These are phyloP conservation scores for Coemansia sp. DNA, from an alignment of 192 early-diverging fungal genomes.

Conservation along the genomic window DNA sequence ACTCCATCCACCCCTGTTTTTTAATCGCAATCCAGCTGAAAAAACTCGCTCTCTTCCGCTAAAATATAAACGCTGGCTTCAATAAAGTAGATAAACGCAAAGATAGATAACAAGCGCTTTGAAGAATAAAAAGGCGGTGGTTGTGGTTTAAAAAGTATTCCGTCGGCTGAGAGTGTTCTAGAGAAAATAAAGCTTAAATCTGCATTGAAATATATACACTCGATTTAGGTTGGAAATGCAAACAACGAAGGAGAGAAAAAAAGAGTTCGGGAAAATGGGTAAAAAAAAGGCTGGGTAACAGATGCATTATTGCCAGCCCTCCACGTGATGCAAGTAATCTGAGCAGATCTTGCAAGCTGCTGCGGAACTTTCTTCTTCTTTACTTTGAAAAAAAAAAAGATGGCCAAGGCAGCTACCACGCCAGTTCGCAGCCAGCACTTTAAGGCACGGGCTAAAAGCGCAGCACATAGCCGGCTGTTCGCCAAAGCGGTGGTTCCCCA, in stretches of 20 bases:
- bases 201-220: constrained; percentile 9
- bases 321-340: neutral
- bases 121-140: neutral
- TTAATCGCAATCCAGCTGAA: neutral
- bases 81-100: neutral
- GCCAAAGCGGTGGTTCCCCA: constrained; percentile 30
- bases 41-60: neutral
- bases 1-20: constrained; percentile 20
- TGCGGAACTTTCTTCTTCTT: constrained; percentile 7
- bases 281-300: constrained; percentile 4
- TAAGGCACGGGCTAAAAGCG: constrained; percentile 21
- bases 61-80: neutral
- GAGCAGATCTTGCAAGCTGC: constrained; percentile 4
- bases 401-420: constrained; percentile 9
- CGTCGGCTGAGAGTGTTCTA: neutral
- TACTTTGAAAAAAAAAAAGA: too few relatives aligned
- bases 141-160: too few relatives aligned
- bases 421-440: constrained; percentile 23
- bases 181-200: neutral
- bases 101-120: constrained; percentile 2
- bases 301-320: neutral
- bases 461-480: constrained; percentile 32
- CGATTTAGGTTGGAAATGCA: constrained; percentile 4
- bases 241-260: constrained; percentile 1
- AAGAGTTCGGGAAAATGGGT: too few relatives aligned